Evolutionary conservation across 176 grass and related monocot genomes (phyloP).

Genomic region (Secale cereale): DNA sequence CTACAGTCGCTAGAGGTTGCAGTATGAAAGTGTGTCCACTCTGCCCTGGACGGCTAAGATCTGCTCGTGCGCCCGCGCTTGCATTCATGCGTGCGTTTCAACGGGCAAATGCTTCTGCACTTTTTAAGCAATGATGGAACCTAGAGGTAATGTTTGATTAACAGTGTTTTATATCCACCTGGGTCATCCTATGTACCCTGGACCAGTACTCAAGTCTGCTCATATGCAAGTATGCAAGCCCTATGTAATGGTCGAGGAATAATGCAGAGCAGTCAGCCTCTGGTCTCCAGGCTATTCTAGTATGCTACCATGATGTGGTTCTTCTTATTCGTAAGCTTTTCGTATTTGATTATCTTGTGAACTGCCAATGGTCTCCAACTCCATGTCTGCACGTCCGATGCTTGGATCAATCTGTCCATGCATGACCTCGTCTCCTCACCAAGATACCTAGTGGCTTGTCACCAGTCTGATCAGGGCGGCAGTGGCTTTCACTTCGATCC

Average conservation of each 20-base stretch:
- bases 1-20: too few species aligned
- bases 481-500: constrained; percentile 31
- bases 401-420: background rate
- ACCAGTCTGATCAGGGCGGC: background rate
- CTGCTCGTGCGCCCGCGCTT: too few species aligned
- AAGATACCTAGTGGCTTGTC: constrained; percentile 15
- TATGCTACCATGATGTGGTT: background rate
- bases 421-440: background rate
- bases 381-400: background rate
- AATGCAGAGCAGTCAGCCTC: background rate
- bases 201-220: constrained; percentile 27
- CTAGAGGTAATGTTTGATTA: background rate
- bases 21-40: too few species aligned
- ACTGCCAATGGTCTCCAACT: background rate
- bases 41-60: too few species aligned
- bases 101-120: too few species aligned
- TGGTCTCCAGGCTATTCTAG: constrained; percentile 4
- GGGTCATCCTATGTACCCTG: background rate
- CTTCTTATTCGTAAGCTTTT: background rate
- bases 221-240: background rate
- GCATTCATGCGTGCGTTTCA: background rate
- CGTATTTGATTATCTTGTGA: background rate
- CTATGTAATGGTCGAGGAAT: background rate
- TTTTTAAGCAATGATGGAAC: background rate
- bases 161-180: background rate